phyloP scores from a whole-genome alignment of 371 early-diverging fungal species.

The Saksenaea vasiformis region DNA sequence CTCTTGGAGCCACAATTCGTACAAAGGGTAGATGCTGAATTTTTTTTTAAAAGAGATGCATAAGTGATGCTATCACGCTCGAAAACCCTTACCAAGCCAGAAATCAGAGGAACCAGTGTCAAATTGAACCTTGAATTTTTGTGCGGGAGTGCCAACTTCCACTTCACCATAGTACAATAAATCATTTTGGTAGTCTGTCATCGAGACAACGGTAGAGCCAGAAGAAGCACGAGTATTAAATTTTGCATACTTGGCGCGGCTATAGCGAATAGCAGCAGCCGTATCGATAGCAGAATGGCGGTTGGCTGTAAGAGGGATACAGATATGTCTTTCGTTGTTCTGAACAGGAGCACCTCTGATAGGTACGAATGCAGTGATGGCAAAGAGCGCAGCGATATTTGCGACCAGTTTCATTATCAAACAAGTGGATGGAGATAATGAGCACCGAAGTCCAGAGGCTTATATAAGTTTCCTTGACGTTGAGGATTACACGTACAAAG shows the following conservation, averaged over 20 bases:
- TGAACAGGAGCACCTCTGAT: slow-evolving; percentile 7
- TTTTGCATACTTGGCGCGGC: slow-evolving; percentile 21
- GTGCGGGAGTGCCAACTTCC: slow-evolving; percentile 67
- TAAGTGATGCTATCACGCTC: slow-evolving; percentile 23
- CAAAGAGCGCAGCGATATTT: slow-evolving; percentile 1
- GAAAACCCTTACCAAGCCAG: slow-evolving; percentile 51
- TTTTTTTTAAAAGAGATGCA: background rate
- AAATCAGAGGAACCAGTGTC: slow-evolving; percentile 75
- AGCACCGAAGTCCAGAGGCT: no score
- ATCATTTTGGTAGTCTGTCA: slow-evolving; percentile 23
- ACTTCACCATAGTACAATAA: slow-evolving; percentile 58
- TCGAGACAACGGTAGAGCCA: slow-evolving; percentile 13
- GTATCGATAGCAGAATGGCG: slow-evolving; percentile 16
- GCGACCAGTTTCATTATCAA: slow-evolving; percentile 1
- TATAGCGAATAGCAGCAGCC: slow-evolving; percentile 13
- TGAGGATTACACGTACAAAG: no score
- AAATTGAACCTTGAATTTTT: slow-evolving; percentile 64
- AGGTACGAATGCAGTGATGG: background rate
- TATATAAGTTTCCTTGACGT: no score
- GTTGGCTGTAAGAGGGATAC: slow-evolving; percentile 16
- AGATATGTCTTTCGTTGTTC: background rate
- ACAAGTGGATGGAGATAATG: no score
- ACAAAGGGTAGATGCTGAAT: slow-evolving; percentile 32
- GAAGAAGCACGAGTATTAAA: background rate
- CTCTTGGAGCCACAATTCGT: slow-evolving; percentile 21